A percentile compares a stretch with the other conserved stretches of the same genome.
Conservation (phyloP, 306 rosid species). For the Dryas drummondii region DNA sequence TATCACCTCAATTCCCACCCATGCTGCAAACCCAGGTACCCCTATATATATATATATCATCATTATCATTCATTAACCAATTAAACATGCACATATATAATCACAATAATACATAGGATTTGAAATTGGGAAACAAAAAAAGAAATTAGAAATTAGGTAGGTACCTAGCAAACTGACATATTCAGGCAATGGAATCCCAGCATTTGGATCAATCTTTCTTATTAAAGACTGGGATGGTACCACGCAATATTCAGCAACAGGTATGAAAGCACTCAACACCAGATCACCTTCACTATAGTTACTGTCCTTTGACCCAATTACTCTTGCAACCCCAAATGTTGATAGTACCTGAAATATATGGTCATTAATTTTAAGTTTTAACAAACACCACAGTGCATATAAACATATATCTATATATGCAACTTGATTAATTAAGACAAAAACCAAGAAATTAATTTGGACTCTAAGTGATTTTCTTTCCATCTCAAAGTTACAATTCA, state of each 20-base stretch:
- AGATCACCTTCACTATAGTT: slow-evolving; percentile 44
- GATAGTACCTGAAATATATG: slow-evolving; percentile 29
- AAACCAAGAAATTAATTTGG: too few species aligned
- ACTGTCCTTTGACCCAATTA: slow-evolving; percentile 39
- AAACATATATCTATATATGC: too few species aligned
- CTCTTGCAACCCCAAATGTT: slow-evolving; percentile 39
- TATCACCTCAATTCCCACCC: slow-evolving; percentile 54
- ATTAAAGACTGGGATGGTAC: slow-evolving; percentile 19
- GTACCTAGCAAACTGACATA: slow-evolving; percentile 48
- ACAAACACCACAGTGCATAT: too few species aligned
- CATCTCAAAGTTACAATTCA: too few species aligned
- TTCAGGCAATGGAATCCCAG: slow-evolving; percentile 47
- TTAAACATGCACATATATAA: neutral
- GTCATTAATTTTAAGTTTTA: too few species aligned
- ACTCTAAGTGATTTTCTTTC: too few species aligned
- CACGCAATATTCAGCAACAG: slow-evolving; percentile 43
- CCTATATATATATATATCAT: slow-evolving; percentile 30
- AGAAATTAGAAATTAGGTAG: neutral
- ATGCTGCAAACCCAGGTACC: slow-evolving; percentile 64
- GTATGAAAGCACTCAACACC: slow-evolving; percentile 22
- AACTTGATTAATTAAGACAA: too few species aligned
- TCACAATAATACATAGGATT: too few species aligned
- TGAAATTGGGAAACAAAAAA: too few species aligned
- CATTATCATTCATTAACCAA: neutral
- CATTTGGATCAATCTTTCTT: slow-evolving; percentile 35